Conservation (phyloP, 2,329 filamentous ascomycete species). For the Tolypocladium paradoxum region DNA sequence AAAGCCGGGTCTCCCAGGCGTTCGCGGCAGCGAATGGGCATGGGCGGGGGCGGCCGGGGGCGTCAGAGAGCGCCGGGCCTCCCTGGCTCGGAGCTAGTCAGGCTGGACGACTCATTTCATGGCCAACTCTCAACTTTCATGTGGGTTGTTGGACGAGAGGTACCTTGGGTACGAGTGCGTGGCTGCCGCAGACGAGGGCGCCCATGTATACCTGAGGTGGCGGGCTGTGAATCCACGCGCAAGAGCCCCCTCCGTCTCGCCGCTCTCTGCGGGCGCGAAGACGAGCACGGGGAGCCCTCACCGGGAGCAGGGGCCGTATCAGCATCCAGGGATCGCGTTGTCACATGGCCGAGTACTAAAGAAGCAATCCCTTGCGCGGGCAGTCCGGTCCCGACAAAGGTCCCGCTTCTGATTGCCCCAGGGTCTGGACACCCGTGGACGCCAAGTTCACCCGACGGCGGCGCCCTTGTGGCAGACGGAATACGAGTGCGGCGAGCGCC, state of each 20-base stretch:
- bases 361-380: neutral
- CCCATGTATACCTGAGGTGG: neutral
- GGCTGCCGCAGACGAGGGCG: neutral
- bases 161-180: neutral
- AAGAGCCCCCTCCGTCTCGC: neutral
- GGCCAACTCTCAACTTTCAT: neutral
- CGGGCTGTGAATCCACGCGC: neutral
- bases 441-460: too few species aligned
- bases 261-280: too few species aligned
- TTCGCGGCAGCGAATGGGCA: neutral
- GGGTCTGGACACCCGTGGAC: neutral
- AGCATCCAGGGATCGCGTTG: neutral
- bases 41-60: neutral
- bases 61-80: neutral
- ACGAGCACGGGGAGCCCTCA: too few species aligned
- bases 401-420: neutral
- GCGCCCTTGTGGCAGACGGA: too few species aligned
- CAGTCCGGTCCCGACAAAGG: neutral
- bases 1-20: conserved; percentile 4
- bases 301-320: neutral
- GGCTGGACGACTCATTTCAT: neutral
- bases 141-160: neutral
- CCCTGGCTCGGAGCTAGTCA: neutral
- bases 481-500: too few species aligned
- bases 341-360: neutral